Percentiles rank a stretch among this genome's conserved stretches.
Evolutionary conservation across 345 rosid genomes (phyloP).

Genomic region (Ricinus communis): DNA sequence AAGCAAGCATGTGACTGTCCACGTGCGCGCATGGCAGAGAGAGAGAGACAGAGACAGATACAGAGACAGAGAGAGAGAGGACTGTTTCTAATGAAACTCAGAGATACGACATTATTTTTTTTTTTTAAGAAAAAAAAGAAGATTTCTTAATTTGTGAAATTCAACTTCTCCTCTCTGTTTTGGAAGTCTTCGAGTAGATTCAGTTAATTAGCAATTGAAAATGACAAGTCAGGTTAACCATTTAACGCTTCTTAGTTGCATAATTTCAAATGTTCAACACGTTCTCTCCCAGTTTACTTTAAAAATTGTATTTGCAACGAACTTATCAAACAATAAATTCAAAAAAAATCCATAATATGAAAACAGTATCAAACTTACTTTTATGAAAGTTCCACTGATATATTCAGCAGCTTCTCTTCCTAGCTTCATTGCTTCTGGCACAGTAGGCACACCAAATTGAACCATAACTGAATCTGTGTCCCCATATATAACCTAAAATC

Average conservation of each 20-base stretch:
- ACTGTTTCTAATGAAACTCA: too few relatives aligned
- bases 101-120: too few relatives aligned
- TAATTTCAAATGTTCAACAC: too few relatives aligned
- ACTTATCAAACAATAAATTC: background rate
- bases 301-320: background rate
- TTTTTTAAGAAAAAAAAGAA: too few relatives aligned
- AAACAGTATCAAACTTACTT: conserved; percentile 43
- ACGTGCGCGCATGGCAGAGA: background rate
- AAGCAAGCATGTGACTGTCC: too few relatives aligned
- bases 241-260: background rate
- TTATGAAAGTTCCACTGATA: conserved; percentile 79
- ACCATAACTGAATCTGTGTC: conserved; percentile 99
- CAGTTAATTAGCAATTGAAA: background rate
- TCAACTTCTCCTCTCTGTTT: too few relatives aligned
- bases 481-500: conserved; percentile 82
- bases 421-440: conserved; percentile 79
- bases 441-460: conserved; percentile 83
- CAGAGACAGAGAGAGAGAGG: too few relatives aligned
- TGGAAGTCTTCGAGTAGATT: too few relatives aligned
- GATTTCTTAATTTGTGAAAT: too few relatives aligned
- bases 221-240: background rate
- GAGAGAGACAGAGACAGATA: background rate
- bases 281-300: background rate
- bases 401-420: conserved; percentile 95
- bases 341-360: background rate